phyloP scores from a whole-genome alignment of 2,329 filamentous ascomycete genomes.

The Apiospora arundinis region DNA sequence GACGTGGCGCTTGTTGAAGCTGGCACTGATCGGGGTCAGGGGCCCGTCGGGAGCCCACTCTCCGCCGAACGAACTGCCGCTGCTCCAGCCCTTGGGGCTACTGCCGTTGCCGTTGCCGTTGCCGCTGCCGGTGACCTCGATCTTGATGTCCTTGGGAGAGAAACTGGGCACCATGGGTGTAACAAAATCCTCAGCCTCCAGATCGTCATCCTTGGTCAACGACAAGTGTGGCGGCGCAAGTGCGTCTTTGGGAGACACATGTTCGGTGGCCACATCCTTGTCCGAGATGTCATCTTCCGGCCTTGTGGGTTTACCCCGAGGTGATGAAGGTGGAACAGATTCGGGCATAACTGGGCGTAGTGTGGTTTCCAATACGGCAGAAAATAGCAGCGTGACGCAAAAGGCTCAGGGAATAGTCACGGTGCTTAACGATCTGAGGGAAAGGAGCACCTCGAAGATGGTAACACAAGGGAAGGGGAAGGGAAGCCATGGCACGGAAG shows the following conservation, averaged over 20 bases:
- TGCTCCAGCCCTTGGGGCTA: constrained; percentile 1
- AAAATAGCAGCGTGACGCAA: background rate
- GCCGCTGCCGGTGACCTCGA: background rate
- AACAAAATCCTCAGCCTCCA: background rate
- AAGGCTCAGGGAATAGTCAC: background rate
- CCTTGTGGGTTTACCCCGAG: background rate
- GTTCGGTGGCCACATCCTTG: background rate
- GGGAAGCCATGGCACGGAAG: background rate
- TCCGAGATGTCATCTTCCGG: background rate
- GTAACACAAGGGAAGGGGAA: background rate
- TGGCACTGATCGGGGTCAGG: background rate
- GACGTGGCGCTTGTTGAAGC: background rate
- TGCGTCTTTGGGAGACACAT: background rate
- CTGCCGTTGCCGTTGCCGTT: background rate
- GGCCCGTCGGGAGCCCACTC: constrained; percentile 2
- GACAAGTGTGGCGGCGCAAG: background rate
- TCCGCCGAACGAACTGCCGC: background rate
- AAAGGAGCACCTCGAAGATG: background rate
- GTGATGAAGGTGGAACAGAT: background rate
- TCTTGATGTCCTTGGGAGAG: background rate
- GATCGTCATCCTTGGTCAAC: background rate
- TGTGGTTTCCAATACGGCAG: background rate
- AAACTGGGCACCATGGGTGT: background rate
- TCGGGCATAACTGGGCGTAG: background rate
- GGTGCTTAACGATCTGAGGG: background rate